These are phyloP conservation scores for Gillenia trifoliata DNA, from an alignment of 306 rosid species.

Conservation along the genomic window DNA sequence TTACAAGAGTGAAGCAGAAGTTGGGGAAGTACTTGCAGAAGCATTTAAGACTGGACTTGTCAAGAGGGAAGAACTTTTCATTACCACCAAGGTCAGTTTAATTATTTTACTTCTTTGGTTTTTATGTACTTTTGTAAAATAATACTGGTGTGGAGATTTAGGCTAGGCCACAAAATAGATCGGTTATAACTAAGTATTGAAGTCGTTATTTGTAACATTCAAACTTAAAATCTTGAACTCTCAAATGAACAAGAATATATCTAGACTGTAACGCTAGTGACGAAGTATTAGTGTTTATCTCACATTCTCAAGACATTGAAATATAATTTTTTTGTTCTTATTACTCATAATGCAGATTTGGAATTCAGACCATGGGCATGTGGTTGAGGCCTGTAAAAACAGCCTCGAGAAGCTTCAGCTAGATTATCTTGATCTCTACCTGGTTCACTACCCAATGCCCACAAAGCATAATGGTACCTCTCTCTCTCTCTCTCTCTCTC, in stretches of 20 bases:
- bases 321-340: background rate
- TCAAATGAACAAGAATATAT: too few relatives aligned
- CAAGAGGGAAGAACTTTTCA: constrained; percentile 84
- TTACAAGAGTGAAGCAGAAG: constrained; percentile 73
- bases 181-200: too few relatives aligned
- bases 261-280: background rate
- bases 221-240: background rate
- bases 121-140: too few relatives aligned
- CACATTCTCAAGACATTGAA: background rate
- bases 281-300: background rate
- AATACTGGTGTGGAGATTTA: background rate
- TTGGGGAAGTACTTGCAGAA: constrained; percentile 75
- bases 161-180: background rate
- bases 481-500: background rate
- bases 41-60: constrained; percentile 65
- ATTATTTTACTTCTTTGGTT: background rate
- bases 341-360: constrained; percentile 45
- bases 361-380: constrained; percentile 89
- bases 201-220: too few relatives aligned
- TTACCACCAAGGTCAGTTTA: constrained; percentile 64
- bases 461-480: constrained; percentile 51
- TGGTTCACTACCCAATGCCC: constrained; percentile 68
- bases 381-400: constrained; percentile 63
- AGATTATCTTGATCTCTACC: constrained; percentile 63
- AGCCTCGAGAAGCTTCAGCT: constrained; percentile 70